phyloP scores from a whole-genome alignment of 352 stramenopile species.

The Pythium pectinolyticum region DNA sequence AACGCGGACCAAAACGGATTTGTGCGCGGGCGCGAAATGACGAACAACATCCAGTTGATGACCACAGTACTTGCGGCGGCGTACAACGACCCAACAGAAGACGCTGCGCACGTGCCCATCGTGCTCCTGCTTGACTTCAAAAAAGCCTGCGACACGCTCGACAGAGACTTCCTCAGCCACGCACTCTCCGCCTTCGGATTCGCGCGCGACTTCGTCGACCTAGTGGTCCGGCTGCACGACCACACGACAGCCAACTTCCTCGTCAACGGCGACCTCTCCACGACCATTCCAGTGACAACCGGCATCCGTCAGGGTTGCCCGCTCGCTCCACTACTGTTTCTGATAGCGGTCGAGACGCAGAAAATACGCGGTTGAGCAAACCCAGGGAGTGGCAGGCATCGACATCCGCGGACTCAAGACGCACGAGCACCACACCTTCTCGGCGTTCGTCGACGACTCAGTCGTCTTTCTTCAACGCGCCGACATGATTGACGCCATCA shows the following conservation, averaged over 20 bases:
- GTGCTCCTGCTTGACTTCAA: neutral
- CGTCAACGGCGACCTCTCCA: neutral
- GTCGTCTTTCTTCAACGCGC: neutral
- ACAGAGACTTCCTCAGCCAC: neutral
- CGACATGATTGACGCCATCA: neutral
- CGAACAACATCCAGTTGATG: too few species aligned
- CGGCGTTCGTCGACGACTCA: neutral
- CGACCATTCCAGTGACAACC: neutral
- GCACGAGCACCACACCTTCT: neutral
- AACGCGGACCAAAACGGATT: slow-evolving; percentile 30
- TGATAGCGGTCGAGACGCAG: neutral
- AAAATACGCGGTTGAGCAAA: neutral
- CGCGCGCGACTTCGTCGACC: neutral
- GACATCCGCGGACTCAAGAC: neutral
- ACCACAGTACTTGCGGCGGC: too few species aligned
- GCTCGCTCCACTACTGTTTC: neutral
- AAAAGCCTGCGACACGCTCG: neutral
- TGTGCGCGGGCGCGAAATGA: slow-evolving; percentile 6
- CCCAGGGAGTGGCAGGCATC: neutral
- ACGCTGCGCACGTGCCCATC: too few species aligned
- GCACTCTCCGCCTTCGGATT: neutral
- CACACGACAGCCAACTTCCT: neutral
- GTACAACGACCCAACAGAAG: too few species aligned
- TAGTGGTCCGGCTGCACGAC: neutral
- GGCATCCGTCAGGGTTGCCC: neutral